These are phyloP conservation scores for Chenopodium berlandieri DNA, from an alignment of 148 eudicot species.

Conservation along the genomic window DNA sequence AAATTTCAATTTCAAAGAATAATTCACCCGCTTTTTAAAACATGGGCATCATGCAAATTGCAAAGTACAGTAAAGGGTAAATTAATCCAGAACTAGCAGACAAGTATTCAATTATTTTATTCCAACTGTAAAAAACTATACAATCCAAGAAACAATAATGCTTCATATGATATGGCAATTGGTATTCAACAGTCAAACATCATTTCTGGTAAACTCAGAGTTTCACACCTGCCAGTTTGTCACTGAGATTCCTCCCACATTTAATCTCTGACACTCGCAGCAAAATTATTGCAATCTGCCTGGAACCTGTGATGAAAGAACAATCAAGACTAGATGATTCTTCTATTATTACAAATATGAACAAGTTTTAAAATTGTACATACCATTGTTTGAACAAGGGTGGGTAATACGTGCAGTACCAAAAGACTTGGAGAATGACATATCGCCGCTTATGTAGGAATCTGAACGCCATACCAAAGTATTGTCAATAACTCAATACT, in stretches of 20 bases:
- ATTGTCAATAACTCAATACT: too few species aligned
- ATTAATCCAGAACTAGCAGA: neutral
- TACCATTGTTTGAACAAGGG: neutral
- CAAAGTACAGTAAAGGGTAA: neutral
- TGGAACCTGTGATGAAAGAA: neutral
- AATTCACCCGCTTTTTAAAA: neutral
- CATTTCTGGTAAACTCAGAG: neutral
- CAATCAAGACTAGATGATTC: neutral
- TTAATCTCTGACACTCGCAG: neutral
- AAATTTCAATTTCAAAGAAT: neutral
- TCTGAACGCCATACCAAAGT: too few species aligned
- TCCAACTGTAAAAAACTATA: neutral
- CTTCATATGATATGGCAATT: slow-evolving; percentile 1
- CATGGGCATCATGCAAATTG: neutral
- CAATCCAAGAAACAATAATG: slow-evolving; percentile 3
- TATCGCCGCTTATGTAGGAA: too few species aligned
- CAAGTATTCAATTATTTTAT: neutral
- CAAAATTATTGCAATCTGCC: neutral
- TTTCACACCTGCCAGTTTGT: neutral
- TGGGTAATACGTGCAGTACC: neutral
- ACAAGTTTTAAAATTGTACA: neutral
- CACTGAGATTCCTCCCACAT: slow-evolving; percentile 1
- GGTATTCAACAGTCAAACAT: neutral
- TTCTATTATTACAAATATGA: neutral
- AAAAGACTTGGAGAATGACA: neutral